phyloP scores from a whole-genome alignment of 345 rosid species.

The Eutrema heterophyllum region DNA sequence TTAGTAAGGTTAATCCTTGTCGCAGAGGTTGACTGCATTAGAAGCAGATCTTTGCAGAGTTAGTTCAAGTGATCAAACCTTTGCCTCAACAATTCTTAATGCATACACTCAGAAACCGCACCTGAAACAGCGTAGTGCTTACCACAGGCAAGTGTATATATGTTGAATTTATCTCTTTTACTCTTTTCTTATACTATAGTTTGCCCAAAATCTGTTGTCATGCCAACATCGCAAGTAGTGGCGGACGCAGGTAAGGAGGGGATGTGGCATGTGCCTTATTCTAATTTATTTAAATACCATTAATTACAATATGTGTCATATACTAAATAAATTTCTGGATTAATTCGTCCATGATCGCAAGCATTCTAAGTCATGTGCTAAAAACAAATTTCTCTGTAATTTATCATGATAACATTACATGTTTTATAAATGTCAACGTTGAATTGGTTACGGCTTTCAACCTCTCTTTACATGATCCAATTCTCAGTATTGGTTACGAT shows the following conservation, averaged over 20 bases:
- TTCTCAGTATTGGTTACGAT: not conserved
- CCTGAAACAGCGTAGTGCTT: constrained; percentile 58
- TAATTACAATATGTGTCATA: too few relatives aligned
- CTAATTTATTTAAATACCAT: too few relatives aligned
- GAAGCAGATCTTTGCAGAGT: constrained; percentile 49
- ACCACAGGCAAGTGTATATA: constrained; percentile 40
- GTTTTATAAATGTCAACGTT: not conserved
- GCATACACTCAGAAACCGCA: constrained; percentile 44
- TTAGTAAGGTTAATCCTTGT: not conserved
- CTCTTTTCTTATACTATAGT: not conserved
- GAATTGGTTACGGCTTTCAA: not conserved
- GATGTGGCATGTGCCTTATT: too few relatives aligned
- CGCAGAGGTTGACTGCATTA: constrained; percentile 50
- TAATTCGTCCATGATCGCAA: not conserved
- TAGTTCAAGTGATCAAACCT: constrained; percentile 43
- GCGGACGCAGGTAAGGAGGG: too few relatives aligned
- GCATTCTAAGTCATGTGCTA: not conserved
- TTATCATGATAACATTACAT: not conserved
- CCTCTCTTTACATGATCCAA: not conserved
- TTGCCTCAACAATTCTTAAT: constrained; percentile 48
- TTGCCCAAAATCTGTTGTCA: not conserved
- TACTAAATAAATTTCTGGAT: too few relatives aligned
- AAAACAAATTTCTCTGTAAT: not conserved
- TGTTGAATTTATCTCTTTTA: not conserved
- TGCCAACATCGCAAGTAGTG: not conserved